phyloP scores from a whole-genome alignment of 1,284 basidiomycete species.

The Cryptococcus hybrid region DNA sequence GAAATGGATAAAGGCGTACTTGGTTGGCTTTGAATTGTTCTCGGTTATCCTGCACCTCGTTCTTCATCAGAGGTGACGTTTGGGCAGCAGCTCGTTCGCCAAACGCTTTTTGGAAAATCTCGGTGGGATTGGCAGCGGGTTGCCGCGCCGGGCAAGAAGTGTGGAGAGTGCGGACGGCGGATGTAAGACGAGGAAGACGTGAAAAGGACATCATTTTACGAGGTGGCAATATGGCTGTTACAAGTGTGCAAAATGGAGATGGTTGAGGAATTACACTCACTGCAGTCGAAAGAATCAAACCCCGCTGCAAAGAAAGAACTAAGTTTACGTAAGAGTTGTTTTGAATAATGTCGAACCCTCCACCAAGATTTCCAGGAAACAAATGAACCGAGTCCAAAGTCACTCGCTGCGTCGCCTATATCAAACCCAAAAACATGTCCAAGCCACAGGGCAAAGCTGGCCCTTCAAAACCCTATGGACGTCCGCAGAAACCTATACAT shows the following conservation, averaged over 20 bases:
- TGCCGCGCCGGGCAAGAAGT: not conserved
- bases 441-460: constrained; percentile 10
- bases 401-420: no score
- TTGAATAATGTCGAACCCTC: not conserved
- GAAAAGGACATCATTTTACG: not conserved
- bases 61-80: not conserved
- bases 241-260: not conserved
- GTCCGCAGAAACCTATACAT: constrained; percentile 28
- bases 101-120: not conserved
- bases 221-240: not conserved
- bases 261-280: no score
- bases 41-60: not conserved
- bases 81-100: not conserved
- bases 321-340: no score
- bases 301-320: no score
- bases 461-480: constrained; percentile 4
- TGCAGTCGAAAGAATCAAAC: no score
- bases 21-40: not conserved
- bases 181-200: not conserved
- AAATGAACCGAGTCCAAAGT: not conserved
- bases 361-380: not conserved
- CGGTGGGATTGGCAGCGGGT: not conserved
- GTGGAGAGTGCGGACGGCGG: not conserved
- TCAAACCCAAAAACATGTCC: constrained; percentile 1
- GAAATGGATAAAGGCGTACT: not conserved